phyloP scores from a whole-genome alignment of 805 yeast species.

The Nakazawaea anatomiae region DNA sequence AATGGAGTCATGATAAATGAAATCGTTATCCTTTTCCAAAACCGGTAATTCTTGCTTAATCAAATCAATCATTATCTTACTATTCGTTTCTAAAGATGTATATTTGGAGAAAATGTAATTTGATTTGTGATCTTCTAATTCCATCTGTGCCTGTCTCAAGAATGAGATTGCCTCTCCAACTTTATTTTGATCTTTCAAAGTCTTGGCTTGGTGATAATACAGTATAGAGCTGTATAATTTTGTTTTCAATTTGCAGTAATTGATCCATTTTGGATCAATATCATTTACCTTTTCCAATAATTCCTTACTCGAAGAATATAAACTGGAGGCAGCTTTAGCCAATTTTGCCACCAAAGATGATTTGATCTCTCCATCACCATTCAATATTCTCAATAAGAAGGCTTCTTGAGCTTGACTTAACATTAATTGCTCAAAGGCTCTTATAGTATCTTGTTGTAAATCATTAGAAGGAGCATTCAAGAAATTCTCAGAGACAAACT shows the following conservation, averaged over 20 bases:
- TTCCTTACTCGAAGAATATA: constrained; percentile 48
- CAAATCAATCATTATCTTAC: constrained; percentile 25
- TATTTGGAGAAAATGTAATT: constrained; percentile 16
- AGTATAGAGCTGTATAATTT: constrained; percentile 55
- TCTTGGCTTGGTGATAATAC: constrained; percentile 51
- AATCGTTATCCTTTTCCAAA: constrained; percentile 80
- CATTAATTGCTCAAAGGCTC: constrained; percentile 58
- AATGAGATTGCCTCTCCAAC: constrained; percentile 76
- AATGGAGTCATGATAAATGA: constrained; percentile 73
- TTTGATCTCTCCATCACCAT: constrained; percentile 37
- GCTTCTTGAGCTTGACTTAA: constrained; percentile 88
- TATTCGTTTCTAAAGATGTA: constrained; percentile 17
- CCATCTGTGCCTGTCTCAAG: constrained; percentile 43
- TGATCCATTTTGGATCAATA: constrained; percentile 37
- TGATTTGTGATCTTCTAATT: constrained; percentile 19
- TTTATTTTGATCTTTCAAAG: constrained; percentile 48
- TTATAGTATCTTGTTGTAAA: constrained; percentile 60
- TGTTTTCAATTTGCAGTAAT: constrained; percentile 44
- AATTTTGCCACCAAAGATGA: constrained; percentile 72
- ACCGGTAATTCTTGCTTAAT: constrained; percentile 25
- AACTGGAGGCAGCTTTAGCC: constrained; percentile 52
- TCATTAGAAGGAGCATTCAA: constrained; percentile 86
- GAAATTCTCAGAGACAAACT: constrained; percentile 71
- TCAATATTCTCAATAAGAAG: constrained; percentile 59
- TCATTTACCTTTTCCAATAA: constrained; percentile 34